Percentiles rank a stretch among this genome's conserved stretches.
Conservation (phyloP, 352 stramenopile species). For the Globisporangium nagaii region DNA sequence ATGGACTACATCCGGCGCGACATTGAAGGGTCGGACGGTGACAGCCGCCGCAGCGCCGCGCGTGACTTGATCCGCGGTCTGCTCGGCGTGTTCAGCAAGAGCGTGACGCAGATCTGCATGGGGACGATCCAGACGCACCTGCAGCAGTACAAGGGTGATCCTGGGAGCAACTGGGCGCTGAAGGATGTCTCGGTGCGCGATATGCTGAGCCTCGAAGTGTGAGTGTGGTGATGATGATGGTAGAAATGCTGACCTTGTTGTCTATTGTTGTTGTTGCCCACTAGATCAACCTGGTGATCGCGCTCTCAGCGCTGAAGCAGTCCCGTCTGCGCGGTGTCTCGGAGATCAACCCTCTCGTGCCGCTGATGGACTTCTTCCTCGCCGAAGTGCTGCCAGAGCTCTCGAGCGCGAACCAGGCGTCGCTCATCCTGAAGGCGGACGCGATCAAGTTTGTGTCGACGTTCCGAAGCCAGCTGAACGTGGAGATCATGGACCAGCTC, state of each 20-base stretch:
- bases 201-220: background rate
- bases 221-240: background rate
- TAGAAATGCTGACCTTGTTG: background rate
- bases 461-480: conserved; percentile 96
- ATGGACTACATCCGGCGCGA: conserved; percentile 98
- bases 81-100: conserved; percentile 91
- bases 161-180: conserved; percentile 87
- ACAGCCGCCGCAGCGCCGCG: conserved; percentile 93
- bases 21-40: conserved; percentile 96
- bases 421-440: conserved; percentile 95
- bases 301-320: conserved; percentile 93
- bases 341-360: conserved; percentile 92
- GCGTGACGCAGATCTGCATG: conserved; percentile 93
- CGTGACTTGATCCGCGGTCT: conserved; percentile 94
- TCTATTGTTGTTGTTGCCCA: background rate
- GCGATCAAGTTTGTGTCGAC: conserved; percentile 98
- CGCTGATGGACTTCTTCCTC: conserved; percentile 97
- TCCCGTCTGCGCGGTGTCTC: conserved; percentile 91
- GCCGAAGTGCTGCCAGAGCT: conserved; percentile 92
- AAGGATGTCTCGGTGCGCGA: conserved; percentile 94
- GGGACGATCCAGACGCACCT: conserved; percentile 90
- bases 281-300: conserved; percentile 93
- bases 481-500: conserved; percentile 90
- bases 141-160: conserved; percentile 85
- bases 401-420: conserved; percentile 72